phyloP scores from a whole-genome alignment of 1,139 yeast genomes.

The Kodamaea alishanica region DNA sequence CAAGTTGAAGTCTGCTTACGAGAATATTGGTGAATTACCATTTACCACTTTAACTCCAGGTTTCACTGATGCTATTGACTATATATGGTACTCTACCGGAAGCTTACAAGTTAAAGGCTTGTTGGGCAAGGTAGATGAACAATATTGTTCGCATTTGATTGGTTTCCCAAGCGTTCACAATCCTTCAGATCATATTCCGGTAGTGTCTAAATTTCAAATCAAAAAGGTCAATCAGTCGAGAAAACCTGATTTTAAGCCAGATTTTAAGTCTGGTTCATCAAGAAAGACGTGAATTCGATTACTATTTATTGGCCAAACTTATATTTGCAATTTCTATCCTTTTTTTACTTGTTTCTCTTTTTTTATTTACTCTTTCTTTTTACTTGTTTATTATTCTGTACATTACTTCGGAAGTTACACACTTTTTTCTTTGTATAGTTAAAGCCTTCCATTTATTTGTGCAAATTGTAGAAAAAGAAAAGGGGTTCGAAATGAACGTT shows the following conservation, averaged over 20 bases:
- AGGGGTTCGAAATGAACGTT: too few relatives aligned
- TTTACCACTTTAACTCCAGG: slow-evolving; percentile 93
- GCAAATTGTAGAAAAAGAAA: too few relatives aligned
- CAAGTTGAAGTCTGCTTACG: slow-evolving; percentile 81
- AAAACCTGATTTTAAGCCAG: slow-evolving; percentile 50
- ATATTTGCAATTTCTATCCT: slow-evolving; percentile 3
- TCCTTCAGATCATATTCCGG: slow-evolving; percentile 92
- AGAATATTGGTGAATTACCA: slow-evolving; percentile 81
- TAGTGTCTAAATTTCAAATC: slow-evolving; percentile 72
- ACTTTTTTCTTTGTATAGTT: too few relatives aligned
- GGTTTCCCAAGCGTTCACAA: slow-evolving; percentile 94
- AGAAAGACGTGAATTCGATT: slow-evolving; percentile 39
- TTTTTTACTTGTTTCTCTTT: slow-evolving; percentile 6
- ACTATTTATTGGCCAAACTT: background rate
- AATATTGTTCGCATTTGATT: slow-evolving; percentile 69
- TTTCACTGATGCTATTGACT: slow-evolving; percentile 90
- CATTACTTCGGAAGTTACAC: too few relatives aligned
- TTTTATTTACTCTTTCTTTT: slow-evolving; percentile 1
- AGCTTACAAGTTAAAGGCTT: slow-evolving; percentile 79
- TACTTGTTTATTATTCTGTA: slow-evolving; percentile 1
- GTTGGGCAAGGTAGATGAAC: slow-evolving; percentile 78
- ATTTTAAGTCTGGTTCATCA: slow-evolving; percentile 48
- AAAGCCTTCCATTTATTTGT: too few relatives aligned
- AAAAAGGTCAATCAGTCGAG: slow-evolving; percentile 40
- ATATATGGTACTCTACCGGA: slow-evolving; percentile 88